A percentile compares a stretch with the other conserved stretches of the same genome.
These are phyloP conservation scores for Candida labiduridarum DNA, from an alignment of 1,139 yeast genomes.

Conservation along the genomic window DNA sequence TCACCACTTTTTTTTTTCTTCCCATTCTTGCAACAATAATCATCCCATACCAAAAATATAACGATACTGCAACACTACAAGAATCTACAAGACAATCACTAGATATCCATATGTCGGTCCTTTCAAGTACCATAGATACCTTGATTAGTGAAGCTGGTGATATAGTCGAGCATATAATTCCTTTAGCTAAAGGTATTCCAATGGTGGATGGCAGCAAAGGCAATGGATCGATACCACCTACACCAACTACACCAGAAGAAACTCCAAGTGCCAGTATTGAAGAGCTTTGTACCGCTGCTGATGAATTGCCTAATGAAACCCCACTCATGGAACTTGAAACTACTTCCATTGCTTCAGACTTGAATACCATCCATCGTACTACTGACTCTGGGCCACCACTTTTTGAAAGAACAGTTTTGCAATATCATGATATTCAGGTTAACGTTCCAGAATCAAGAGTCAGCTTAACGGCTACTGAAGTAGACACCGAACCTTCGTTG, in stretches of 20 bases:
- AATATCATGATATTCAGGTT: slow-evolving; percentile 11
- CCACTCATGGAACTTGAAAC: neutral
- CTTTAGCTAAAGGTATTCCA: neutral
- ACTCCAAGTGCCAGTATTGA: slow-evolving; percentile 1
- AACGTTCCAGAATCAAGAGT: slow-evolving; percentile 12
- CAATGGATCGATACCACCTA: neutral
- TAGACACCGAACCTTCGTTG: slow-evolving; percentile 5
- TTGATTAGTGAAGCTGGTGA: slow-evolving; percentile 7
- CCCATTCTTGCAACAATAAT: slow-evolving; percentile 7
- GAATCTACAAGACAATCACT: too few relatives aligned
- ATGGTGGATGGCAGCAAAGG: neutral
- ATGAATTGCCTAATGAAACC: neutral
- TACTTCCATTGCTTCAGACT: neutral
- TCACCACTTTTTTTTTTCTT: neutral
- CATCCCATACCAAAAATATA: neutral
- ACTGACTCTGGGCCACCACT: slow-evolving; percentile 5
- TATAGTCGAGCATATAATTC: neutral
- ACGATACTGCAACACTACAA: neutral
- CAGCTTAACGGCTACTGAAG: slow-evolving; percentile 10
- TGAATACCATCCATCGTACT: neutral
- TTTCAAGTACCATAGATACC: slow-evolving; percentile 6
- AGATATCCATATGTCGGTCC: slow-evolving; percentile 3
- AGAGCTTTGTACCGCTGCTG: slow-evolving; percentile 3
- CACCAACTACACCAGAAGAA: neutral
- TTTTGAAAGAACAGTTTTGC: slow-evolving; percentile 13